Evolutionary conservation across 768 basidiomycete genomes (phyloP).

Genomic region (Omphalotus guepiniiformis): DNA sequence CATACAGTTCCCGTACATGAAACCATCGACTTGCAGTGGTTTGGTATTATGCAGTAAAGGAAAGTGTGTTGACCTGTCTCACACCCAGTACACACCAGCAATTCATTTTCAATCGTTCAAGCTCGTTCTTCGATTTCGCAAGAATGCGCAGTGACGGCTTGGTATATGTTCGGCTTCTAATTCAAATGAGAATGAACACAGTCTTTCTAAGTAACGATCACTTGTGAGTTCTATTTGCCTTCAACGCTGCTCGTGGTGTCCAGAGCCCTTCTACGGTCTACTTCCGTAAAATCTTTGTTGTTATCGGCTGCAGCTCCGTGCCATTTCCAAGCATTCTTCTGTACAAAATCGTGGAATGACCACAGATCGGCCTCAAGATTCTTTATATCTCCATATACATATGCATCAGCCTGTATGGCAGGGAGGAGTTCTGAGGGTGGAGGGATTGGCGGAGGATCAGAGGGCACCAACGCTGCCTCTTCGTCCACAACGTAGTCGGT

Average conservation of each 20-base stretch:
- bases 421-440: slow-evolving; percentile 25
- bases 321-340: slow-evolving; percentile 78
- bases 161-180: no score
- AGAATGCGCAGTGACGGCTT: no score
- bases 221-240: neutral
- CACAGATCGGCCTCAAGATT: slow-evolving; percentile 60
- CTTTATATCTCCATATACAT: slow-evolving; percentile 55
- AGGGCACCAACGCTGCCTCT: slow-evolving; percentile 33
- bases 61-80: no score
- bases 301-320: slow-evolving; percentile 37
- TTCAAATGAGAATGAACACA: no score
- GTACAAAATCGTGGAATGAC: slow-evolving; percentile 80
- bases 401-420: slow-evolving; percentile 58
- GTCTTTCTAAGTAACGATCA: no score
- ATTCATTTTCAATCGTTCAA: no score
- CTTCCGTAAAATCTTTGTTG: slow-evolving; percentile 43
- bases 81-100: no score
- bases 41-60: slow-evolving; percentile 40
- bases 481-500: slow-evolving; percentile 27
- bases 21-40: slow-evolving; percentile 42
- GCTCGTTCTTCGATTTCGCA: no score
- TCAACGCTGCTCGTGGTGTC: slow-evolving; percentile 1
- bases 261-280: slow-evolving; percentile 41
- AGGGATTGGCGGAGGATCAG: slow-evolving; percentile 39
- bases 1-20: slow-evolving; percentile 52